These are phyloP conservation scores for Salix purpurea DNA, from an alignment of 345 rosid species.

Conservation along the genomic window DNA sequence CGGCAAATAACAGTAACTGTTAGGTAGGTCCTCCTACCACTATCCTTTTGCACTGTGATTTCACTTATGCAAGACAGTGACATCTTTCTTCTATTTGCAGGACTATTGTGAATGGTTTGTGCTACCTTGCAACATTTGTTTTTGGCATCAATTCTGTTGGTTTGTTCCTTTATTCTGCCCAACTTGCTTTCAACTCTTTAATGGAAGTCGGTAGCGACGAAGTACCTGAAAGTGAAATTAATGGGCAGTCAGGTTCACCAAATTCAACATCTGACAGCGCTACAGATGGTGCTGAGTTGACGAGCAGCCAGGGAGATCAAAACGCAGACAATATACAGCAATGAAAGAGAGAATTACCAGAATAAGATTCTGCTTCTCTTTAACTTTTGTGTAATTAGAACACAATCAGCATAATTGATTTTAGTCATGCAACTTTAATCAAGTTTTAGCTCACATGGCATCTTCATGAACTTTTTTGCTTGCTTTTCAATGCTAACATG, in stretches of 20 bases:
- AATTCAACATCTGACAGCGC: conserved; percentile 29
- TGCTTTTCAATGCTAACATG: neutral
- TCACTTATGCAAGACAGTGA: conserved; percentile 8
- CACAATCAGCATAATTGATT: neutral
- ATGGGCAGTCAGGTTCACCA: conserved; percentile 14
- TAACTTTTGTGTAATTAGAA: conserved; percentile 10
- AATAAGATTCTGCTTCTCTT: conserved; percentile 9
- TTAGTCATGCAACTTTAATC: neutral
- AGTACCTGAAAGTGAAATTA: conserved; percentile 23
- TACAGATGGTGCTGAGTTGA: conserved; percentile 29
- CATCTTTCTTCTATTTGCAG: conserved; percentile 35
- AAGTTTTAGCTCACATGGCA: neutral
- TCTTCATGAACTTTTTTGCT: neutral
- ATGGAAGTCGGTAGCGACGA: conserved; percentile 34
- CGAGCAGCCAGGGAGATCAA: conserved; percentile 39
- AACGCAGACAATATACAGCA: conserved; percentile 38
- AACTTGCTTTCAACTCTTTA: conserved; percentile 57
- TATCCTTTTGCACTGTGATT: neutral
- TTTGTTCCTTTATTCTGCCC: conserved; percentile 69
- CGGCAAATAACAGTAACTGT: conserved; percentile 80
- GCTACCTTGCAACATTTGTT: conserved; percentile 92
- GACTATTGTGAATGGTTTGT: conserved; percentile 77
- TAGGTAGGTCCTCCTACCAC: conserved; percentile 41
- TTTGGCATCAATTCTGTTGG: conserved; percentile 80
- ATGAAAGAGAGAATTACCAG: conserved; percentile 14